Evolutionary conservation across 1,139 yeast genomes (phyloP).

Genomic region (Blastobotrys persicus): DNA sequence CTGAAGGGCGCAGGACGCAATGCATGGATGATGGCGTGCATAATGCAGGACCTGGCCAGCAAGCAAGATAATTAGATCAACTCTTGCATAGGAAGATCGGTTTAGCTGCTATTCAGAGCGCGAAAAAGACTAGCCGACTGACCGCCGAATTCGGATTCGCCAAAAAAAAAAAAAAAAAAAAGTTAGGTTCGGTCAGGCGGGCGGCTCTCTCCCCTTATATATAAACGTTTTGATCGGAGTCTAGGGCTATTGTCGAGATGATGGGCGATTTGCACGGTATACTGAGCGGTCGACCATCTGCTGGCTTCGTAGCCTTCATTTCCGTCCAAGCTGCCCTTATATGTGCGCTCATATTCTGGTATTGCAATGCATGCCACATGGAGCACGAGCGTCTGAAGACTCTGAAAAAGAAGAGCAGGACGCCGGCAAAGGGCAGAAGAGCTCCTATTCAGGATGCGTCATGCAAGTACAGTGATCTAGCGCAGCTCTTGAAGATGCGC

Average conservation of each 20-base stretch:
- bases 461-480: neutral
- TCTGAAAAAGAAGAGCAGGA: neutral
- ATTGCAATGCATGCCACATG: neutral
- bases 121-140: neutral
- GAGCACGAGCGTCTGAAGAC: slow-evolving; percentile 1
- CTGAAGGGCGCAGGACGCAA: too few species aligned
- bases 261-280: neutral
- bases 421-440: neutral
- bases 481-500: slow-evolving; percentile 5
- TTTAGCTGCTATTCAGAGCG: neutral
- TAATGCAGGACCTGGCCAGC: too few species aligned
- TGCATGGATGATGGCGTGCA: neutral
- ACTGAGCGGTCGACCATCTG: neutral
- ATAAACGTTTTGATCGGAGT: too few species aligned
- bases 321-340: slow-evolving; percentile 7
- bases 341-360: slow-evolving; percentile 6
- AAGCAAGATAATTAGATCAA: neutral
- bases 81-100: too few species aligned
- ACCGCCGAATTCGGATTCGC: neutral
- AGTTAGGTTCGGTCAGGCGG: neutral
- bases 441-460: too few species aligned
- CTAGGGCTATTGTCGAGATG: too few species aligned
- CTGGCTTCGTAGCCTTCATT: slow-evolving; percentile 1
- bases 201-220: neutral
- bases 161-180: neutral